Conservation (phyloP, 768 basidiomycete species). For the Rhodotorula paludigena region DNA sequence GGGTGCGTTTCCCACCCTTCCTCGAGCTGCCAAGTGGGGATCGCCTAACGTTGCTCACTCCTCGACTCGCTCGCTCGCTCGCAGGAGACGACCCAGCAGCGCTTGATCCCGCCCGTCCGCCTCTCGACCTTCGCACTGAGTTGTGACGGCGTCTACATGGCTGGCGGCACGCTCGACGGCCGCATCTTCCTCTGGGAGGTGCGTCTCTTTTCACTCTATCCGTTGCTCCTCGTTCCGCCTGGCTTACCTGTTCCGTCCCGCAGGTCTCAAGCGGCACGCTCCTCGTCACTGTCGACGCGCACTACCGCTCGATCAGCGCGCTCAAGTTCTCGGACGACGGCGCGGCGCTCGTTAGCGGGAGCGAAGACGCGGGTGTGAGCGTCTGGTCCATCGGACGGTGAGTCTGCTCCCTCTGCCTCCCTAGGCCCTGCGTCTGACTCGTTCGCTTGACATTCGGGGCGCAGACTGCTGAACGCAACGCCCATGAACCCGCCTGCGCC, state of each 20-base stretch:
- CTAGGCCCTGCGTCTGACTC: constrained; percentile 2
- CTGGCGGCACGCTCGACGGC: constrained; percentile 80
- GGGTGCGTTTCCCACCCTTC: constrained; percentile 52
- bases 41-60: background rate
- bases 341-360: constrained; percentile 71
- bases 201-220: too few relatives aligned
- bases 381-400: constrained; percentile 87
- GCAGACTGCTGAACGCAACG: constrained; percentile 18
- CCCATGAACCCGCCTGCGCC: constrained; percentile 52
- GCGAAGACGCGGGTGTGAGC: constrained; percentile 80
- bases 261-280: constrained; percentile 56
- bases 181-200: constrained; percentile 97
- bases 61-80: background rate
- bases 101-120: constrained; percentile 85
- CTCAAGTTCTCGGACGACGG: constrained; percentile 80
- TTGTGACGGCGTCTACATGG: constrained; percentile 67
- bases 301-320: constrained; percentile 82
- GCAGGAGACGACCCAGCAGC: constrained; percentile 52
- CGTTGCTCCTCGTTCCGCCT: constrained; percentile 10
- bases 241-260: background rate
- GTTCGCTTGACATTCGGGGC: background rate
- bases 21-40: background rate
- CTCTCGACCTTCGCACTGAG: constrained; percentile 74
- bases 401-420: constrained; percentile 45
- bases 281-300: constrained; percentile 88